Evolutionary conservation across 2,329 filamentous ascomycete genomes (phyloP), one percentile per base, ranked within the genome.

Genomic region (Fusarium staphyleae): DNA sequence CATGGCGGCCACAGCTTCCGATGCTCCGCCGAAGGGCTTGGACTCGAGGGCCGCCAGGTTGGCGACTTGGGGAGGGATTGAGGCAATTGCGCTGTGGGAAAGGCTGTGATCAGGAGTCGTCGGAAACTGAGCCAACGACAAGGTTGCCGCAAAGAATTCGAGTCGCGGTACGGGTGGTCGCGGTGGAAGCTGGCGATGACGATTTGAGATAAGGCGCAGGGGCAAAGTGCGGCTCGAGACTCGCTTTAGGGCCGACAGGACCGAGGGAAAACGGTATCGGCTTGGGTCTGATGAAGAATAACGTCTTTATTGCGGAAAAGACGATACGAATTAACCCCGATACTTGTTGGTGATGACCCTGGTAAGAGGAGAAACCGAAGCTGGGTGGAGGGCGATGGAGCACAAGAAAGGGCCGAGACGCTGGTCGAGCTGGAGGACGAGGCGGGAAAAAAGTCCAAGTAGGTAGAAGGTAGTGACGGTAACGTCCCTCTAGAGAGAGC

Each of bases 1-100:
- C 85, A 87, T 88, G 73, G 80, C 79, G 82, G 84, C 85, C 83
- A 81, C 83, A 82, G 82, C 85, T 80, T 79, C 79, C 77, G 83
- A 79, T 78, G 82, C 83, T 80, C 80, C 81, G 81, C 84, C 82
- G 79, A 83, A 81, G 66, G 79, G 72, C 71, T 80, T 81, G 61
- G 81, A 77, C 76, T 85, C 81, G 74, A 87, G 79, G 77, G 82
- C 81, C 71, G 76, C 76, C 85, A 87, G 83, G 73, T 76, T 87
- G 84, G 77, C 78, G 77, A 69, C 67, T 71, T 39, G 28, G 39
- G 60, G 47, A 41, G 54, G 37, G 34, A 49, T 60, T 45, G 50
- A 39, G 48, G 55, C 53, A 50, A 65, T 67, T 60, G 48, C 42
- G 57, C 42, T 57, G 28, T 39, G 35, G 30, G 30, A 33, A 26